These are phyloP conservation scores for Metarhizium guizhouense DNA, from an alignment of 2,329 filamentous ascomycete genomes.

Conservation along the genomic window DNA sequence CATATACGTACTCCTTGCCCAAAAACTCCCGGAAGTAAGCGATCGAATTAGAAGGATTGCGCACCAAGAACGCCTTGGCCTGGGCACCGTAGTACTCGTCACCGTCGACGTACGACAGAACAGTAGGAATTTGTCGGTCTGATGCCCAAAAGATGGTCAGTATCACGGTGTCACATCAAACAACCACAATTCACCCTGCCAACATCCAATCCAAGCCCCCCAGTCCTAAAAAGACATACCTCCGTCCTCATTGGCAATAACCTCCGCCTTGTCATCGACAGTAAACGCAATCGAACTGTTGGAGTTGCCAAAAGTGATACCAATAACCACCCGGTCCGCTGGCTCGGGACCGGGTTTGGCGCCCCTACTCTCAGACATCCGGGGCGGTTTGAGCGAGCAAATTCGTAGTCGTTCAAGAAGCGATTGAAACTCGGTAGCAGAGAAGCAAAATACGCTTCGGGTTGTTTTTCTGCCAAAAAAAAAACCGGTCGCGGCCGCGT, in stretches of 20 bases:
- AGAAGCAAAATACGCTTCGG: neutral
- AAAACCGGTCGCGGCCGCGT: neutral
- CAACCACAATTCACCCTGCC: neutral
- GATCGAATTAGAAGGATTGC: constrained; percentile 88
- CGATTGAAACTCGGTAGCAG: neutral
- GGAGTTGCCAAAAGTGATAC: constrained; percentile 95
- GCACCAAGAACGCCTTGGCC: constrained; percentile 86
- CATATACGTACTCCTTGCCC: constrained; percentile 68
- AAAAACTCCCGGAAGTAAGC: constrained; percentile 95
- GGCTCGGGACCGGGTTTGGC: constrained; percentile 39
- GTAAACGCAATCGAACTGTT: constrained; percentile 97
- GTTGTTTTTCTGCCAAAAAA: neutral
- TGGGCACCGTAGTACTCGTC: constrained; percentile 96
- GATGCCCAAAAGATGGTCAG: constrained; percentile 5
- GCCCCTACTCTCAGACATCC: constrained; percentile 39
- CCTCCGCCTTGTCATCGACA: constrained; percentile 87
- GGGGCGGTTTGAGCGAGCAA: constrained; percentile 3
- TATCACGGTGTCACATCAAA: neutral
- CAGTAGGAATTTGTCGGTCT: constrained; percentile 95
- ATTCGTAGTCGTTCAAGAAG: neutral
- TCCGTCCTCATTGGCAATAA: constrained; percentile 98
- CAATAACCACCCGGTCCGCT: constrained; percentile 65
- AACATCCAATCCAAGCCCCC: neutral
- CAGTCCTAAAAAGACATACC: constrained; percentile 44
- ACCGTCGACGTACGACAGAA: constrained; percentile 88